Percentiles rank a stretch among this genome's conserved stretches.
Conservation (phyloP, 169 alveolate genomes). For the Besnoitia besnoiti region DNA sequence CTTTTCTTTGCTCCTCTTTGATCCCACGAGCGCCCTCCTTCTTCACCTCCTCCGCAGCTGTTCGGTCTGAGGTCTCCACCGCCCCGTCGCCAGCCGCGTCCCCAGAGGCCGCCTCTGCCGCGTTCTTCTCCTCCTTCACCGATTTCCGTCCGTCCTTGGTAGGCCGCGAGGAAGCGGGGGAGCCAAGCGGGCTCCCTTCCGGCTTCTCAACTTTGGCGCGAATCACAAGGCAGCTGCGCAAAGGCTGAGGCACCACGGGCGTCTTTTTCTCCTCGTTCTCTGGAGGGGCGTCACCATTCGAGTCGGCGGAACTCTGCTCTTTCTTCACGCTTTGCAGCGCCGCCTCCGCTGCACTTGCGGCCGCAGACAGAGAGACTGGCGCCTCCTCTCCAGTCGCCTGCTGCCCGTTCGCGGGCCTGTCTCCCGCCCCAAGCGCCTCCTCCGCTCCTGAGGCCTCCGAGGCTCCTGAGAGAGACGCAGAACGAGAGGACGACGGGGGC, state of each 20-base stretch:
- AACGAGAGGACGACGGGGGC: neutral
- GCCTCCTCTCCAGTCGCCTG: neutral
- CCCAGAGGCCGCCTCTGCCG: neutral
- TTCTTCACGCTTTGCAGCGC: too few relatives aligned
- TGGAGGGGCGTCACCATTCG: neutral
- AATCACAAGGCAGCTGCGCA: neutral
- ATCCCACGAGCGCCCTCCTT: neutral
- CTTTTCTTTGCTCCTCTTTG: neutral
- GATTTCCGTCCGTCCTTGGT: neutral
- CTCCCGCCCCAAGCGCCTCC: too few relatives aligned
- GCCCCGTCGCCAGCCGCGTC: neutral
- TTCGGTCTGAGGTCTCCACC: neutral
- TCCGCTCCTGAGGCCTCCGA: too few relatives aligned
- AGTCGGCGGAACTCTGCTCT: neutral
- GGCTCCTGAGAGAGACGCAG: too few relatives aligned
- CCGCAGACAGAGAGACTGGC: neutral
- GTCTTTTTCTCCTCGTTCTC: neutral
- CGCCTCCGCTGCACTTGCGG: neutral
- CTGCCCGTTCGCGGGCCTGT: neutral
- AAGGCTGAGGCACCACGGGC: neutral
- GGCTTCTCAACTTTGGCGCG: neutral
- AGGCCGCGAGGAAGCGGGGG: neutral
- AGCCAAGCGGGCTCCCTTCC: neutral
- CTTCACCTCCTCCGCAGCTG: neutral
- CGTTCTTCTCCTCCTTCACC: neutral